Evolutionary conservation across 1,284 basidiomycete species (phyloP).

Genomic region (Trichosporon sp.): DNA sequence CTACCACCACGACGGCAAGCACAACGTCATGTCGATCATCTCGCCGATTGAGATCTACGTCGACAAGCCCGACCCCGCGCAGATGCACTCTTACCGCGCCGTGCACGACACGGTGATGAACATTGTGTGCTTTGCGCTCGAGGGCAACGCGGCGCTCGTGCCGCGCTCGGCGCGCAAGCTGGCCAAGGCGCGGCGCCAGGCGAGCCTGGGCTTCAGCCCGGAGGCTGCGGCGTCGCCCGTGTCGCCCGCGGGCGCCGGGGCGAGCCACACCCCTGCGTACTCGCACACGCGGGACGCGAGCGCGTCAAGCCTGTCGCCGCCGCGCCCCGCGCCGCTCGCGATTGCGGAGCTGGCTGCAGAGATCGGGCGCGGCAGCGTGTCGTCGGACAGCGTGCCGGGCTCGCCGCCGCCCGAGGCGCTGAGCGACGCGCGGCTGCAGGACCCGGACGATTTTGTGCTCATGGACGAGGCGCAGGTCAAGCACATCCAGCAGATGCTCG

Average conservation of each 20-base stretch:
- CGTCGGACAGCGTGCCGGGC: neutral
- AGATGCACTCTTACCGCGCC: constrained; percentile 59
- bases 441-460: constrained; percentile 89
- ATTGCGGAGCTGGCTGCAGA: constrained; percentile 12
- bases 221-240: neutral
- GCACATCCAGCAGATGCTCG: constrained; percentile 72
- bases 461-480: constrained; percentile 86
- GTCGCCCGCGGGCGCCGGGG: too few species aligned
- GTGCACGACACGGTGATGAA: constrained; percentile 64
- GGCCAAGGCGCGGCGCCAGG: neutral
- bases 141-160: constrained; percentile 74
- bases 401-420: constrained; percentile 23
- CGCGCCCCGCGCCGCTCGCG: neutral
- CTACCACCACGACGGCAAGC: constrained; percentile 83
- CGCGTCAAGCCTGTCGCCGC: too few species aligned
- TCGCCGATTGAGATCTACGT: constrained; percentile 77
- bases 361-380: neutral
- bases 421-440: constrained; percentile 42
- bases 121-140: constrained; percentile 79
- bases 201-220: too few species aligned
- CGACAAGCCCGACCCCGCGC: constrained; percentile 26
- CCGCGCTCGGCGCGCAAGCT: constrained; percentile 57
- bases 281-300: too few species aligned
- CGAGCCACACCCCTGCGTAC: too few species aligned
- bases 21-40: constrained; percentile 85